phyloP scores from a whole-genome alignment of 345 rosid species.

The Pistacia vera region DNA sequence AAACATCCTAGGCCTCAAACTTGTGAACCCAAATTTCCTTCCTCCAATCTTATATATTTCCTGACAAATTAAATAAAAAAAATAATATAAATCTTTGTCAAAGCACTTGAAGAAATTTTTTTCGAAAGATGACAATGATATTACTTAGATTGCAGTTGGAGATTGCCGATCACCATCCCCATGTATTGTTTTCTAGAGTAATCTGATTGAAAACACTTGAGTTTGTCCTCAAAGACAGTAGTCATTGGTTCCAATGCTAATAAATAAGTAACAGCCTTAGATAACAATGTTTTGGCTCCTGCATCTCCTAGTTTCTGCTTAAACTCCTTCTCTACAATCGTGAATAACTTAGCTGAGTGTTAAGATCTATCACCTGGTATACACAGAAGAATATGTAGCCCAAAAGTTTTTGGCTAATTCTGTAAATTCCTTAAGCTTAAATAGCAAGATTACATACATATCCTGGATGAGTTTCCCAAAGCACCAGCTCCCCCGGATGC shows the following conservation, averaged over 20 bases:
- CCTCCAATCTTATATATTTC: too few species aligned
- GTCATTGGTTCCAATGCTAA: slow-evolving; percentile 37
- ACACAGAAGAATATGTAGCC: too few species aligned
- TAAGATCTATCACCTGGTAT: slow-evolving; percentile 40
- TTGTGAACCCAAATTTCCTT: too few species aligned
- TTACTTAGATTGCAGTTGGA: not conserved
- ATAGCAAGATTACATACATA: slow-evolving; percentile 22
- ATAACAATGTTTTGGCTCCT: slow-evolving; percentile 20
- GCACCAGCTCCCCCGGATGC: slow-evolving; percentile 7
- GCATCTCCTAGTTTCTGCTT: slow-evolving; percentile 13
- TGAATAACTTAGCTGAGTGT: slow-evolving; percentile 39
- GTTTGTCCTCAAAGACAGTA: too few species aligned
- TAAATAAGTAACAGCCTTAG: slow-evolving; percentile 45
- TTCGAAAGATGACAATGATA: not conserved
- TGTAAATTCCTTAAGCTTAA: not conserved
- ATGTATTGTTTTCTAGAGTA: too few species aligned
- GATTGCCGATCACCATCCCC: not conserved
- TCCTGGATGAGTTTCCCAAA: slow-evolving; percentile 24
- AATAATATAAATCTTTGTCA: too few species aligned
- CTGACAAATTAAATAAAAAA: too few species aligned
- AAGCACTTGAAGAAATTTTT: not conserved
- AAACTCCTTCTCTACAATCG: slow-evolving; percentile 27
- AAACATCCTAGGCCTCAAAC: too few species aligned
- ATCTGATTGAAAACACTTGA: too few species aligned
- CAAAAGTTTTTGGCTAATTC: not conserved